Evolutionary conservation across 805 yeast genomes (phyloP).

Genomic region (Wickerhamomyces rabaulensis): DNA sequence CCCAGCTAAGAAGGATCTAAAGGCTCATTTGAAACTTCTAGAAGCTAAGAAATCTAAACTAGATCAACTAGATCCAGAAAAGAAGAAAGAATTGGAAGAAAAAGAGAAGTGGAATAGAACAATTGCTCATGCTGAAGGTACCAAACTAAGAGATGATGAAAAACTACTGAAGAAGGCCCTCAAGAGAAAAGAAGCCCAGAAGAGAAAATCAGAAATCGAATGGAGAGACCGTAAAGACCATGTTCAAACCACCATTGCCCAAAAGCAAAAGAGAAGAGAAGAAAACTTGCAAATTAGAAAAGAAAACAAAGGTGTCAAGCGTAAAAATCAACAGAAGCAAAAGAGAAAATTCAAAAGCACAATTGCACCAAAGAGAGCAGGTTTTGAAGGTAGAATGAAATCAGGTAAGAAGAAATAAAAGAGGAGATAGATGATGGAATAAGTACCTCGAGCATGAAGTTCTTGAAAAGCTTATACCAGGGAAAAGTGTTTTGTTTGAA

Average conservation of each 20-base stretch:
- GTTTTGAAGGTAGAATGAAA: constrained; percentile 67
- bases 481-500: background rate
- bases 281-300: constrained; percentile 82
- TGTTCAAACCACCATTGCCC: constrained; percentile 69
- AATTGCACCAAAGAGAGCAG: constrained; percentile 65
- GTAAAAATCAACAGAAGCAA: constrained; percentile 68
- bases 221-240: constrained; percentile 88
- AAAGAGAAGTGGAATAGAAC: constrained; percentile 84
- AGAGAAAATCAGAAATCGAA: constrained; percentile 81
- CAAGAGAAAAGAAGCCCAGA: constrained; percentile 75
- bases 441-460: background rate
- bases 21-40: constrained; percentile 71
- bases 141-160: constrained; percentile 86
- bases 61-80: constrained; percentile 56
- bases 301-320: constrained; percentile 78
- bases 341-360: constrained; percentile 57
- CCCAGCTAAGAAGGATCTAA: constrained; percentile 78
- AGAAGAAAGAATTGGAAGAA: constrained; percentile 50
- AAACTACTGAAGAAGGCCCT: constrained; percentile 79
- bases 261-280: constrained; percentile 82
- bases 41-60: constrained; percentile 70
- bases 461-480: background rate
- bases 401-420: constrained; percentile 11
- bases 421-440: background rate
- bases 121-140: constrained; percentile 82